A percentile compares a stretch with the other conserved stretches of the same genome.
These are phyloP conservation scores for Orbilia brochopaga DNA, from an alignment of 2,329 filamentous ascomycete species.

Conservation along the genomic window DNA sequence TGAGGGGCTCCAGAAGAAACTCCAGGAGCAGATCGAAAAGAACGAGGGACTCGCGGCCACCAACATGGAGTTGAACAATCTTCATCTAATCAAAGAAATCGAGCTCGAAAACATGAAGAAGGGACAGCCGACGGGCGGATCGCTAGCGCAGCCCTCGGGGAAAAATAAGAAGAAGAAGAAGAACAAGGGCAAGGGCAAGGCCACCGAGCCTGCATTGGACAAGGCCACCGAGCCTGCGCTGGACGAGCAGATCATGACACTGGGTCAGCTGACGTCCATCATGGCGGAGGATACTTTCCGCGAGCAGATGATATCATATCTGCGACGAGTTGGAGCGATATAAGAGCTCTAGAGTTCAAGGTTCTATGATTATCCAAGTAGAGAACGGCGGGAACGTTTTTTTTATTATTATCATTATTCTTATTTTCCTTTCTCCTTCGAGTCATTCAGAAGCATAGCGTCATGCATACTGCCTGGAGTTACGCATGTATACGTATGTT, in stretches of 20 bases:
- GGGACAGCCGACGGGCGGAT: constrained; percentile 4
- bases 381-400: background rate
- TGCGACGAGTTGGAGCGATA: background rate
- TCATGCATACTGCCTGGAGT: no score
- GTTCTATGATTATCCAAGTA: background rate
- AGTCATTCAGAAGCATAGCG: no score
- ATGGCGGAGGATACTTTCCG: constrained; percentile 1
- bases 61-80: constrained; percentile 23
- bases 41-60: constrained; percentile 1
- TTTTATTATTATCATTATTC: no score
- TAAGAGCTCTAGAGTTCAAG: background rate
- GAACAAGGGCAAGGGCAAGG: background rate
- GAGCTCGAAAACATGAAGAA: constrained; percentile 19
- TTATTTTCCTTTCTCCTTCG: no score
- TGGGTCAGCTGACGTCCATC: constrained; percentile 20
- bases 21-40: background rate
- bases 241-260: constrained; percentile 15
- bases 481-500: no score
- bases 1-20: constrained; percentile 8
- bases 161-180: constrained; percentile 12
- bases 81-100: constrained; percentile 6
- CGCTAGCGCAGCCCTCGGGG: background rate
- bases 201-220: background rate
- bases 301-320: background rate
- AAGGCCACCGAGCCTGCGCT: background rate